Evolutionary conservation across 805 yeast genomes (phyloP).

Genomic region (Danielozyma ontarioensis): DNA sequence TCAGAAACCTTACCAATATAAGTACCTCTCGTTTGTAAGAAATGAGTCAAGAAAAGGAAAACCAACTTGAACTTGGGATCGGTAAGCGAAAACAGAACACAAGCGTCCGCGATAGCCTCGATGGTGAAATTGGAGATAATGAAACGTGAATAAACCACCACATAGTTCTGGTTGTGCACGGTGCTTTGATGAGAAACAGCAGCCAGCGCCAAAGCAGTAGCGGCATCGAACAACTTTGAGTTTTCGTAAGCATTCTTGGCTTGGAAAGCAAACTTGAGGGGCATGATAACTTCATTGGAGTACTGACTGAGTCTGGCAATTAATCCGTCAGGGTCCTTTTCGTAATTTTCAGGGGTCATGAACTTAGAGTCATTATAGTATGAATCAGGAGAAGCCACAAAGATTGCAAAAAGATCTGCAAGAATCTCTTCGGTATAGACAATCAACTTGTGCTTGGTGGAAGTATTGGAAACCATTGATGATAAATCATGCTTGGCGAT

Average conservation of each 20-base stretch:
- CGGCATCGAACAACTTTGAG: constrained; percentile 25
- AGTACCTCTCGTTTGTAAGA: constrained; percentile 21
- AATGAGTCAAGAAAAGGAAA: constrained; percentile 30
- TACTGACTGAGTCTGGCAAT: constrained; percentile 8
- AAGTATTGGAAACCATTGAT: not conserved
- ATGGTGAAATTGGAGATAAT: constrained; percentile 26
- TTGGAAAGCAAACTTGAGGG: constrained; percentile 21
- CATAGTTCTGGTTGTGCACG: constrained; percentile 2
- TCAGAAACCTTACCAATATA: constrained; percentile 6
- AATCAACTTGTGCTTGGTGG: not conserved
- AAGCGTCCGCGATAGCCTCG: constrained; percentile 30
- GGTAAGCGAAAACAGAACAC: constrained; percentile 26
- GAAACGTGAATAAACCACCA: constrained; percentile 15
- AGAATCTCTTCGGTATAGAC: constrained; percentile 23
- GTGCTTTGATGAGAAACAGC: constrained; percentile 15
- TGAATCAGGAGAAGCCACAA: constrained; percentile 26
- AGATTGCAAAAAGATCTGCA: constrained; percentile 27
- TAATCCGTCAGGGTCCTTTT: constrained; percentile 8
- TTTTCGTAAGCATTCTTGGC: constrained; percentile 10
- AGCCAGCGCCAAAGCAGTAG: constrained; percentile 26
- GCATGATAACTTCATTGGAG: constrained; percentile 20
- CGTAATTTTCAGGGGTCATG: constrained; percentile 14
- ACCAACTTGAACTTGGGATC: constrained; percentile 32
- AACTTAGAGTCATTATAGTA: constrained; percentile 25
- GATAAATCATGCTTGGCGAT: not conserved